Conservation (phyloP, 2,329 filamentous ascomycete species). For the Didymella keratinophila region DNA sequence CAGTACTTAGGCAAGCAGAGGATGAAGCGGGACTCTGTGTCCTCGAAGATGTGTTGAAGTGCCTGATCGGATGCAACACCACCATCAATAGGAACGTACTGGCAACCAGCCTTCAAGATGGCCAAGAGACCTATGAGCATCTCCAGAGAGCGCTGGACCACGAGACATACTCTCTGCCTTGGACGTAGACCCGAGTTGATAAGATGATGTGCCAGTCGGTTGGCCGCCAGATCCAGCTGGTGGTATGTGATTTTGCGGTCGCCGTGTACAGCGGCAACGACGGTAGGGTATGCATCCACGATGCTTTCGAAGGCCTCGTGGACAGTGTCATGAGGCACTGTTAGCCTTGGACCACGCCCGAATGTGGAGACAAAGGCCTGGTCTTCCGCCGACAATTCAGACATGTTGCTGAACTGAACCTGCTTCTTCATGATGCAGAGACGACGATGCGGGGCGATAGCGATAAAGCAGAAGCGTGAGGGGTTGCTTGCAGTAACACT, state of each 20-base stretch:
- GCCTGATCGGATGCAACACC: conserved; percentile 49
- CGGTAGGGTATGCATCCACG: conserved; percentile 33
- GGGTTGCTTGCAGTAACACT: background rate
- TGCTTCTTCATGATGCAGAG: conserved; percentile 23
- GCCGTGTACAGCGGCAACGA: conserved; percentile 34
- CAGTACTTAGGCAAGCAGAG: conserved; percentile 56
- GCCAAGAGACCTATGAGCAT: conserved; percentile 67
- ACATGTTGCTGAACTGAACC: conserved; percentile 24
- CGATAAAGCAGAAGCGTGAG: background rate
- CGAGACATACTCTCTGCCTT: conserved; percentile 60
- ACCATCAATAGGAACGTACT: conserved; percentile 68
- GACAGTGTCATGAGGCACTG: conserved; percentile 29
- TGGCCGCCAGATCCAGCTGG: conserved; percentile 41
- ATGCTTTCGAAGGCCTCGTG: conserved; percentile 43
- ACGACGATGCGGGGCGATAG: background rate
- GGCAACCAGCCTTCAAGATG: conserved; percentile 65
- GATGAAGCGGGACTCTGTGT: conserved; percentile 56
- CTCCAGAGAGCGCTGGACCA: conserved; percentile 63
- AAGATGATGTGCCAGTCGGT: conserved; percentile 44
- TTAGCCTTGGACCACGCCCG: conserved; percentile 32
- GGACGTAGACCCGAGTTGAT: conserved; percentile 40
- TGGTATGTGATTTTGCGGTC: conserved; percentile 39
- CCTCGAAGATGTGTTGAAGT: conserved; percentile 59
- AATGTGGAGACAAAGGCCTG: conserved; percentile 32
- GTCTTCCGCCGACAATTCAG: conserved; percentile 29